These are phyloP conservation scores for Cladosporium sp. DNA, from an alignment of 2,329 filamentous ascomycete species.

Conservation along the genomic window DNA sequence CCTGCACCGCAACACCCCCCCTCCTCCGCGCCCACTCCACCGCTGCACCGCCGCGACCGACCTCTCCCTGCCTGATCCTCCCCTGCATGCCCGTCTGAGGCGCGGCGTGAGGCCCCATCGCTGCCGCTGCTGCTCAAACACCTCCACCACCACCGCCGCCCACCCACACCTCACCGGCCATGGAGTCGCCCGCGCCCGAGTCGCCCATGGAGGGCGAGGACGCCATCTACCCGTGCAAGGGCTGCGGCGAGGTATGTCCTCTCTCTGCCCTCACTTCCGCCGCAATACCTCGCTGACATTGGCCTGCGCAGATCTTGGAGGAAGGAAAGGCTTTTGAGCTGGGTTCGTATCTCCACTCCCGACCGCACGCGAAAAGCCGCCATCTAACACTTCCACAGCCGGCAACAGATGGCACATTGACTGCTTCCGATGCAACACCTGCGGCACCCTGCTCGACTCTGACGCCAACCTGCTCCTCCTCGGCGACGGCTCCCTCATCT, in stretches of 20 bases:
- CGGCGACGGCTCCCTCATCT: slow-evolving; percentile 95
- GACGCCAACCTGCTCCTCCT: slow-evolving; percentile 95
- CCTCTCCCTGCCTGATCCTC: not conserved
- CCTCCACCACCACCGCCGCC: not conserved
- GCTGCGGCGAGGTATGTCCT: slow-evolving; percentile 71
- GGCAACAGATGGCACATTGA: slow-evolving; percentile 98
- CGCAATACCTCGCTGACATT: slow-evolving; percentile 12
- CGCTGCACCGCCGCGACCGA: not conserved
- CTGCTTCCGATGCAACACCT: slow-evolving; percentile 97
- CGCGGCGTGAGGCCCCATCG: slow-evolving; percentile 6
- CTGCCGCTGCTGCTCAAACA: slow-evolving; percentile 2
- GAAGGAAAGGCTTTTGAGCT: slow-evolving; percentile 98
- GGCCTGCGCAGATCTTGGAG: slow-evolving; percentile 69
- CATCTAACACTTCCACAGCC: slow-evolving; percentile 51
- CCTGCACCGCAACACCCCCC: not conserved
- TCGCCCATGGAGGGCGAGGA: slow-evolving; percentile 71
- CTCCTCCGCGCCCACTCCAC: not conserved
- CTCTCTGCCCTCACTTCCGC: no score
- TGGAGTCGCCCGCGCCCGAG: slow-evolving; percentile 54
- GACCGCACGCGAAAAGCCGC: not conserved
- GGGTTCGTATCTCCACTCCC: slow-evolving; percentile 51
- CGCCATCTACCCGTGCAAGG: slow-evolving; percentile 78
- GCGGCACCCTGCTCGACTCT: slow-evolving; percentile 90
- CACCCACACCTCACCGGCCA: slow-evolving; percentile 18
- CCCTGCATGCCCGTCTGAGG: slow-evolving; percentile 9